Conservation (phyloP, 164 flowering plant genomes). For the Dillenia suffruticosa region DNA sequence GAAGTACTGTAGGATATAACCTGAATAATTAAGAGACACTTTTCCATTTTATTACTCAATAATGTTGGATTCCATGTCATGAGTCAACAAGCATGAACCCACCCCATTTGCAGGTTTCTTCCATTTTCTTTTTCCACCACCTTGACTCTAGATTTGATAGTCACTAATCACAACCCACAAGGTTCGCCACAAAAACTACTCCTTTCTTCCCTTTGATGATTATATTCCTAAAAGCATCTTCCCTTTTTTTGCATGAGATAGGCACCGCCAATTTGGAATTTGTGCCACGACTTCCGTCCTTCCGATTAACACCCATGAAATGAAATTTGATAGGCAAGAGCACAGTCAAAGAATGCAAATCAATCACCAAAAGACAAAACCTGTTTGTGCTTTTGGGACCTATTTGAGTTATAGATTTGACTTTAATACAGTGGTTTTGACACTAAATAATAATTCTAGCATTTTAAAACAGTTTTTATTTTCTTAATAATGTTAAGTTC, state of each 20-base stretch:
- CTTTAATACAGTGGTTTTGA: not conserved
- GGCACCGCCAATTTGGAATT: constrained; percentile 32
- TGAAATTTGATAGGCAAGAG: constrained; percentile 15
- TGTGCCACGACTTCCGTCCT: constrained; percentile 22
- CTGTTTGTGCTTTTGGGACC: not conserved
- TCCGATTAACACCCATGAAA: constrained; percentile 15
- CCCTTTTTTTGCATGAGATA: constrained; percentile 15
- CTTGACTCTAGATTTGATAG: constrained; percentile 10
- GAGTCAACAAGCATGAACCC: constrained; percentile 34
- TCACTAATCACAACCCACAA: constrained; percentile 31
- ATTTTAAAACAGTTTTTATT: not conserved
- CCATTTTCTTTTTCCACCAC: constrained; percentile 17
- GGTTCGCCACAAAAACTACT: constrained; percentile 46
- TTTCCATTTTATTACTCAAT: constrained; percentile 22
- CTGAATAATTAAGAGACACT: constrained; percentile 4
- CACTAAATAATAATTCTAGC: not conserved
- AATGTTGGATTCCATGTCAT: constrained; percentile 68
- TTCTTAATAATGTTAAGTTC: not conserved
- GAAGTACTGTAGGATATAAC: too few species aligned
- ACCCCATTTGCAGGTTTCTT: constrained; percentile 9
- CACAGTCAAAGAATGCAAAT: constrained; percentile 9
- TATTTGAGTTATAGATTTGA: too few species aligned
- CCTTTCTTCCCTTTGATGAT: constrained; percentile 46
- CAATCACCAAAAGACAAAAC: not conserved
- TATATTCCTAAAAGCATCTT: constrained; percentile 28